Percentiles rank a stretch among this genome's conserved stretches.
Conservation (phyloP, 2,329 filamentous ascomycete genomes). For the Fusarium abutilonis region DNA sequence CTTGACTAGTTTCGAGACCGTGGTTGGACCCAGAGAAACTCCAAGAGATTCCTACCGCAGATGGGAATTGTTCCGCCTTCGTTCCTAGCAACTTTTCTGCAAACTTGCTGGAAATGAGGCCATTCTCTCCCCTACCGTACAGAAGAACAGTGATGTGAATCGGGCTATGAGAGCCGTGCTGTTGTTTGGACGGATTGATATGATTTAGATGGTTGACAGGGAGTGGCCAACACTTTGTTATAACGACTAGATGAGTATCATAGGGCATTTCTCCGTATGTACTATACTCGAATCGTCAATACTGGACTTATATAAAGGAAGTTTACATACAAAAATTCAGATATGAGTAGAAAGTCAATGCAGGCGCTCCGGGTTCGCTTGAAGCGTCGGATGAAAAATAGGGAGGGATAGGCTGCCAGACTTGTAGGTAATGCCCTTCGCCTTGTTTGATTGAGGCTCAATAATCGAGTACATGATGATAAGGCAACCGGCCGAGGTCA, state of each 20-base stretch:
- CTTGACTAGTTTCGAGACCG: constrained; percentile 14
- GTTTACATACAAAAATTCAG: neutral
- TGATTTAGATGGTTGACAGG: neutral
- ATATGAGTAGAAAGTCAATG: neutral
- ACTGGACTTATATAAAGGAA: neutral
- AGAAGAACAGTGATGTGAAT: constrained; percentile 8
- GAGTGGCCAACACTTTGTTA: constrained; percentile 7
- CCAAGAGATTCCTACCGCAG: constrained; percentile 15
- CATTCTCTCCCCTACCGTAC: neutral
- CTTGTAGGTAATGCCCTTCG: too few species aligned
- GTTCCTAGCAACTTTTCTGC: constrained; percentile 3
- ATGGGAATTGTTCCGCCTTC: neutral
- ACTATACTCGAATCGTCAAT: neutral
- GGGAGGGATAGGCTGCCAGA: too few species aligned
- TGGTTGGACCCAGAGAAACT: neutral
- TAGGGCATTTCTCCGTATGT: constrained; percentile 20
- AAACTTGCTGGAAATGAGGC: constrained; percentile 12
- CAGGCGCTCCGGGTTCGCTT: too few species aligned
- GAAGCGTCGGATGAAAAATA: too few species aligned
- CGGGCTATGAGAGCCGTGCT: neutral
- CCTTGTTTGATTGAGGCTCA: too few species aligned
- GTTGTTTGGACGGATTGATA: neutral
- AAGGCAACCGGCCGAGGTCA: too few species aligned
- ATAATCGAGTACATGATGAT: too few species aligned
- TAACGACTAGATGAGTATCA: constrained; percentile 6